phyloP scores from a whole-genome alignment of 345 rosid species.

The Hypericum perforatum region DNA sequence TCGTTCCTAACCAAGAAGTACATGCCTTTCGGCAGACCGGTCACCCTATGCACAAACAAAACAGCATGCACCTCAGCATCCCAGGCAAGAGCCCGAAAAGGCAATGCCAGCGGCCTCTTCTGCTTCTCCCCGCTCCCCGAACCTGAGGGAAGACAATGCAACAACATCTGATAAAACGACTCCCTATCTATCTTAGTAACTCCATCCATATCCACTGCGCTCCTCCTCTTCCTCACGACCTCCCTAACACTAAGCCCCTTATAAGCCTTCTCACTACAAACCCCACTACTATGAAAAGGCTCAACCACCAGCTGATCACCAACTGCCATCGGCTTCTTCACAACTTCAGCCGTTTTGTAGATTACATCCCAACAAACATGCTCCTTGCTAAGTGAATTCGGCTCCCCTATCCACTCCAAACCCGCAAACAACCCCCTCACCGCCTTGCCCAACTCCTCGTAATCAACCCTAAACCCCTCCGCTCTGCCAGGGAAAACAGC shows the following conservation, averaged over 20 bases:
- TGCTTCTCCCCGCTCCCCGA: conserved; percentile 38
- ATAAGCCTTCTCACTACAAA: conserved; percentile 36
- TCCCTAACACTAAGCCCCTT: conserved; percentile 37
- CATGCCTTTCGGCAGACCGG: conserved; percentile 61
- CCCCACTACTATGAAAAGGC: conserved; percentile 38
- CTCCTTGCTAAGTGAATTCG: conserved; percentile 63
- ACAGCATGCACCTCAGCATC: conserved; percentile 86
- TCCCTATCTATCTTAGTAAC: conserved; percentile 48
- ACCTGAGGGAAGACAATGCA: conserved; percentile 84
- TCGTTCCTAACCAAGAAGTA: conserved; percentile 79
- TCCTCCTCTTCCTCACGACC: conserved; percentile 74
- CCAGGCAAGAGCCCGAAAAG: conserved; percentile 75
- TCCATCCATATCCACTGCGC: conserved; percentile 90
- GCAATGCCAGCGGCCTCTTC: conserved; percentile 46
- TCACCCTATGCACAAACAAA: conserved; percentile 71
- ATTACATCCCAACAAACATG: conserved; percentile 77
- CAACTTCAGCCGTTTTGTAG: conserved; percentile 62
- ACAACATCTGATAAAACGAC: conserved; percentile 66
- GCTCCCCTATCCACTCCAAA: conserved; percentile 62
- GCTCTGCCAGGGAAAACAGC: conserved; percentile 55
- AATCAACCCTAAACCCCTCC: conserved; percentile 32
- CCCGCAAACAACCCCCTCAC: conserved; percentile 23
- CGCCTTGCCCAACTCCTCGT: conserved; percentile 33
- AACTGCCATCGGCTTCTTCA: conserved; percentile 40
- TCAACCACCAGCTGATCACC: conserved; percentile 21